phyloP scores from a whole-genome alignment of 2,329 filamentous ascomycete species.

The Dactylellina cionopaga region DNA sequence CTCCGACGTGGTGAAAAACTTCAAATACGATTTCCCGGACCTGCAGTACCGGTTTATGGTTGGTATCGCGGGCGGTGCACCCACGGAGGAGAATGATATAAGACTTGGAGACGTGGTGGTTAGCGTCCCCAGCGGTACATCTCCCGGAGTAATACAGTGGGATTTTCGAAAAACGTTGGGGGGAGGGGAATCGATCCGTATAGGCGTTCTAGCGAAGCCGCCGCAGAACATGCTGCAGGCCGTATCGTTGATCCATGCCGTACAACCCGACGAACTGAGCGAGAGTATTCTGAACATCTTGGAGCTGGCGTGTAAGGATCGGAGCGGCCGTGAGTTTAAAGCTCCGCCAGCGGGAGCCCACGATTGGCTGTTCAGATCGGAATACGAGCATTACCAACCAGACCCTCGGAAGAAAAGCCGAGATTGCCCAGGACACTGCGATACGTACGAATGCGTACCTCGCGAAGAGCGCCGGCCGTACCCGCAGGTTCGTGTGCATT shows the following conservation, averaged over 20 bases:
- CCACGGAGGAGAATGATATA: neutral
- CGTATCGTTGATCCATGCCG: neutral
- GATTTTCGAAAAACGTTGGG: neutral
- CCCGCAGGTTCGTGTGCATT: neutral
- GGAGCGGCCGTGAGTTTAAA: neutral
- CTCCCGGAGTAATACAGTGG: conserved; percentile 23
- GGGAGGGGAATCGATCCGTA: neutral
- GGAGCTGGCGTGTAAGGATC: neutral
- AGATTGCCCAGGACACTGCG: neutral
- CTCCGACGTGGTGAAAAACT: conserved; percentile 58
- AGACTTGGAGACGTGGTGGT: conserved; percentile 5
- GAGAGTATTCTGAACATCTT: neutral
- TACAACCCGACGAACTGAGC: neutral
- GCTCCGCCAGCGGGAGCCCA: neutral
- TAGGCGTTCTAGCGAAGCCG: neutral
- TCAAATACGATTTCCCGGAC: conserved; percentile 59
- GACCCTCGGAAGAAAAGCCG: neutral
- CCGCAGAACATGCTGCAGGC: neutral
- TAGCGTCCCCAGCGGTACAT: neutral
- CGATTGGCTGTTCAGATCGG: neutral
- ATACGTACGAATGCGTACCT: neutral
- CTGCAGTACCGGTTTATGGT: conserved; percentile 4
- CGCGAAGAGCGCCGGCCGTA: neutral
- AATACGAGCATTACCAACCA: neutral
- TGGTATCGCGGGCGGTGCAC: conserved; percentile 4